Base-by-base conservation (phyloP, 2,329 filamentous ascomycete genomes). In the Colletotrichum orbiculare region DNA sequence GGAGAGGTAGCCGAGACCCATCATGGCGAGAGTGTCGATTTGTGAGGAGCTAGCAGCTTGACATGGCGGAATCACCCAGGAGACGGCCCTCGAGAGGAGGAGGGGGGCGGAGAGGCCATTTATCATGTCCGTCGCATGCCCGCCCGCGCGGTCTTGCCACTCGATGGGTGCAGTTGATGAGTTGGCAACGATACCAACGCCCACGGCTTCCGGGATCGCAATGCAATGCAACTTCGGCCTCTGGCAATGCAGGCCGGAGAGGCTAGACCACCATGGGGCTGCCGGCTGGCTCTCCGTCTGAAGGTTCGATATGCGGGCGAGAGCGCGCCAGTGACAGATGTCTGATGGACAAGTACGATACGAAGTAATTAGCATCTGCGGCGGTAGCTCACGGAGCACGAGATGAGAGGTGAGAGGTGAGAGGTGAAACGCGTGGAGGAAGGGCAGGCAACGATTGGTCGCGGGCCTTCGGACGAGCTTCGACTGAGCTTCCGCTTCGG, bases 1-100 rank as follows among this genome's bases (percentile, higher is more conserved):
- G 9, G 64, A 37, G 17, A 69, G 65, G 34, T 50, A 45, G 25
- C 39, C 62, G n/a, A 65, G 15, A 25, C 47, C 57, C 65, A 69
- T 25, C 25, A 25, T 68, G 17, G 34, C 56, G 46, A 52, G 15
- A 13, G 11, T 2, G 34, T 62, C 65, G 38, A 59, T 47, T 56
- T 38, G 54, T 5, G 13, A 41, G 42, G 8, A 56, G 41, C 25
- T 25, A 2, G 49, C 48, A 35, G 41, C 46, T 50, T 66, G 61
- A n/a, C 67, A 69, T 34, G 46, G 43, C 65, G 53, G 43, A 12
- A 58, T 45, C 3, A 54, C 54, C 61, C 9, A 47, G 11, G 5
- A 15, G 9, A 60, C 8, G 2, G 41, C 38, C 13, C 60, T 60
- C 53, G 47, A 17, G 35, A 35, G 35, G 11, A 37, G n/a, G 35